These are phyloP conservation scores for Chenopodium suecicum DNA, from an alignment of 148 eudicot genomes.

Conservation along the genomic window DNA sequence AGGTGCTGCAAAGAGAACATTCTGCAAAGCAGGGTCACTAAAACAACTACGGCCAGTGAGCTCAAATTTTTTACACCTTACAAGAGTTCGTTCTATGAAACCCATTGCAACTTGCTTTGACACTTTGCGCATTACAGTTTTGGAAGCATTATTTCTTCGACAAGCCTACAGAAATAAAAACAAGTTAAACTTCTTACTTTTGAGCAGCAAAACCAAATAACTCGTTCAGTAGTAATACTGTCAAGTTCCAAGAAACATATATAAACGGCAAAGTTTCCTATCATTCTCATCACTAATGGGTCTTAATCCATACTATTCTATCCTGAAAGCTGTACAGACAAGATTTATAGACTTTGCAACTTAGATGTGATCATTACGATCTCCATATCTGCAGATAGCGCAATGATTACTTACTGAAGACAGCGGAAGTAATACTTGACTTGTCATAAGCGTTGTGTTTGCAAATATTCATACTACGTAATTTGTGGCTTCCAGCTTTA, in stretches of 20 bases:
- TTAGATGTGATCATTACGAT: not conserved
- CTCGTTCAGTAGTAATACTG: not conserved
- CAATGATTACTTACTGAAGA: not conserved
- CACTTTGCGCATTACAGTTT: slow-evolving; percentile 46
- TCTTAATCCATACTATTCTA: not conserved
- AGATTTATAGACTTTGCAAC: not conserved
- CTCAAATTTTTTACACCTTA: slow-evolving; percentile 46
- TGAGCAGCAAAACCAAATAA: not conserved
- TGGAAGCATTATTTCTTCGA: slow-evolving; percentile 42
- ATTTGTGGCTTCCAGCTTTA: not conserved
- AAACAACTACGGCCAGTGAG: slow-evolving; percentile 49
- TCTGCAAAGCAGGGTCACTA: slow-evolving; percentile 46
- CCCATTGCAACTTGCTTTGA: slow-evolving; percentile 54
- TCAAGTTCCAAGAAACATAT: not conserved
- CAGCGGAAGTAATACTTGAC: not conserved
- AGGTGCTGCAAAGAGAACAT: slow-evolving; percentile 35
- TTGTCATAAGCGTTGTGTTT: not conserved
- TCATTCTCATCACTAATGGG: not conserved
- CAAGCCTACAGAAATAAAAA: slow-evolving; percentile 33
- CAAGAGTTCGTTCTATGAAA: slow-evolving; percentile 47
- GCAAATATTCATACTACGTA: too few relatives aligned
- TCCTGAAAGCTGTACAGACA: not conserved
- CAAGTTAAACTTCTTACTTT: not conserved
- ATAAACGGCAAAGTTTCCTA: not conserved
- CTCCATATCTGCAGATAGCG: not conserved